Evolutionary conservation across 108 stramenopile genomes (phyloP), one percentile per base, ranked within the genome.

Genomic region (Epithemia pelagica): DNA sequence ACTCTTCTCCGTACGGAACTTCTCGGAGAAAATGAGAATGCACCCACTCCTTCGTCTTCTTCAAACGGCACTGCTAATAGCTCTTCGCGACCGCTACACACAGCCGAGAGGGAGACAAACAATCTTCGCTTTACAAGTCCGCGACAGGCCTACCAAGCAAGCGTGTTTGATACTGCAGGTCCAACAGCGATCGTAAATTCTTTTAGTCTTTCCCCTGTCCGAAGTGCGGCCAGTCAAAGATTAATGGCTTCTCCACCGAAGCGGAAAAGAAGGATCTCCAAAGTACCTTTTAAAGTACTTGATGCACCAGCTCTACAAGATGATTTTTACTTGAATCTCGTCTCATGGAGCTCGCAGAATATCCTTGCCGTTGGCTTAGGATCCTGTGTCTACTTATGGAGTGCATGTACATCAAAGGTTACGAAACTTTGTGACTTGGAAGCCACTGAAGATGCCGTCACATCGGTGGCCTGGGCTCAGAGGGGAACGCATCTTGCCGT

Each of bases 301-400:
- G 98, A 99, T 80, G 99, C 99, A 3, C 99, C 99, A 0, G 83
- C 89, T 25, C 82, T 99, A 21, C 90, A 91, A 75, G 99, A 99
- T 77, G 99, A 99, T 77, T 99, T 97, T 73, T 99, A 99, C 68
- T 76, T 99, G 55, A 97, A 97, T 65, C 76, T 99, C 5, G 96
- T 99, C 23, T 95, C 96, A 74, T 99, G 99, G 99, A 87, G 86
- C 1, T 78, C 92, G 0, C 82, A 77, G 46, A 96, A 99, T 71
- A 93, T 98, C n/a, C 71, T 99, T 33, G 97, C 99, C 0, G 99
- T 98, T n/a, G 99, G 95, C 7, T 79, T 99, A 26, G 95, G 95
- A 8, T 70, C 80, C 28, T 86, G 86, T 62, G 96, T 99, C 8
- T 99, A 96, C 68, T 81, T 96, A 1, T 96, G 97, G 97, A 89